phyloP scores from a whole-genome alignment of 768 basidiomycete genomes.

The Hericium rajendrae region DNA sequence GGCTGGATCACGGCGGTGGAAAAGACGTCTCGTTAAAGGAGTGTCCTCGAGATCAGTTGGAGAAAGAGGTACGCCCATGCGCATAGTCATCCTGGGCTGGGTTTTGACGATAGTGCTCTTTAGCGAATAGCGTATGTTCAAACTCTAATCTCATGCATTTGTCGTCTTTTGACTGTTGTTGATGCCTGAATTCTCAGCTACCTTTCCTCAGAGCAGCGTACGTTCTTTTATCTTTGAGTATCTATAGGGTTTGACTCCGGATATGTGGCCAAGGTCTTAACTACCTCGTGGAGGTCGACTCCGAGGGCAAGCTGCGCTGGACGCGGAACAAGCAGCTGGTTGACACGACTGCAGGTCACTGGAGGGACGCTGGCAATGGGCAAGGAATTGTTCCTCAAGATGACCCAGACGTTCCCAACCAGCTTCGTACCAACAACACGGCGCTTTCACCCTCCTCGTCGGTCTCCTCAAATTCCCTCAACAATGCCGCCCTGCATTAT shows the following conservation, averaged over 20 bases:
- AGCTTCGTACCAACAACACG: constrained; percentile 5
- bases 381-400: constrained; percentile 37
- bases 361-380: constrained; percentile 54
- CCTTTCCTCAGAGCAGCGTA: constrained; percentile 49
- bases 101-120: not conserved
- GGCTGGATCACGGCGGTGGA: constrained; percentile 56
- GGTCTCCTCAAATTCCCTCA: constrained; percentile 11
- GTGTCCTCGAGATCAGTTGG: constrained; percentile 49
- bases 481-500: constrained; percentile 35
- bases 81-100: not conserved
- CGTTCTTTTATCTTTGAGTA: constrained; percentile 6
- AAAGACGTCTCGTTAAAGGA: constrained; percentile 46
- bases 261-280: constrained; percentile 36
- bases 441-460: constrained; percentile 16
- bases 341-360: constrained; percentile 49
- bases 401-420: constrained; percentile 17
- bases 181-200: constrained; percentile 27
- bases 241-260: not conserved
- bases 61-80: constrained; percentile 38
- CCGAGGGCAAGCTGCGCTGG: constrained; percentile 46
- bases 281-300: constrained; percentile 50
- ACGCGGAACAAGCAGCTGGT: constrained; percentile 46
- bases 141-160: constrained; percentile 15
- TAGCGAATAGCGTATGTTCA: constrained; percentile 36
- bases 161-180: not conserved